Percentiles rank a stretch among this genome's conserved stretches.
phyloP scores from a whole-genome alignment of 768 basidiomycete genomes.

The Crepidotus variabilis region DNA sequence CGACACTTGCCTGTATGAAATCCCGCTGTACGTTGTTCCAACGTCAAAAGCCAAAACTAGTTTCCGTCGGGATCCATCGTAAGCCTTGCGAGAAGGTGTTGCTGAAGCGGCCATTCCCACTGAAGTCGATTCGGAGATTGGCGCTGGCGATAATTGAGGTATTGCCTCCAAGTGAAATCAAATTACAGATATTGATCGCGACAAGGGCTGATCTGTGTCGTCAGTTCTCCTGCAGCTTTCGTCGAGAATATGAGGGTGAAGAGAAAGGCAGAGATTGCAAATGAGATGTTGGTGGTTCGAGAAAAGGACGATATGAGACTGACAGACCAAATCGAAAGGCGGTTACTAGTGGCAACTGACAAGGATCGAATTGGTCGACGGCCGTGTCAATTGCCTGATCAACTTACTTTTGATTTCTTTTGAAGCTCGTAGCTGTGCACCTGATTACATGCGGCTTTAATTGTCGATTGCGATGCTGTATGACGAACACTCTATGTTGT shows the following conservation, averaged over 20 bases:
- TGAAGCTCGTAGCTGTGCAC: neutral
- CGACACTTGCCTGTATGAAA: slow-evolving; percentile 6
- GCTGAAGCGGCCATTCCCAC: neutral
- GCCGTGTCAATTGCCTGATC: too few relatives aligned
- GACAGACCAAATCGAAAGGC: too few relatives aligned
- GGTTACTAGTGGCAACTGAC: too few relatives aligned
- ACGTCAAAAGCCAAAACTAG: slow-evolving; percentile 9
- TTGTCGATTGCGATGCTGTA: neutral
- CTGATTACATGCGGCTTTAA: neutral
- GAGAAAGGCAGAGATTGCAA: too few relatives aligned
- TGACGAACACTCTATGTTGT: neutral
- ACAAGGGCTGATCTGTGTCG: too few relatives aligned
- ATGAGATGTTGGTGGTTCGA: too few relatives aligned
- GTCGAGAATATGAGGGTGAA: too few relatives aligned
- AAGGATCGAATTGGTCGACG: too few relatives aligned
- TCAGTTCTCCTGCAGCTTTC: too few relatives aligned
- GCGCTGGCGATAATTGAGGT: neutral
- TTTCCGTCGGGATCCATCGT: slow-evolving; percentile 10
- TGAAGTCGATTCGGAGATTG: neutral
- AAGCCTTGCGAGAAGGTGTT: slow-evolving; percentile 2
- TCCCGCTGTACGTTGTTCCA: slow-evolving; percentile 9
- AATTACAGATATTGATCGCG: too few relatives aligned
- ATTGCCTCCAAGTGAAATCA: neutral
- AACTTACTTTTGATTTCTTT: neutral
- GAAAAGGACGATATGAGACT: too few relatives aligned